Percentiles rank a stretch among this genome's conserved stretches.
Conservation (phyloP, 2,329 filamentous ascomycete genomes). For the Allantophomopsis lycopodina region DNA sequence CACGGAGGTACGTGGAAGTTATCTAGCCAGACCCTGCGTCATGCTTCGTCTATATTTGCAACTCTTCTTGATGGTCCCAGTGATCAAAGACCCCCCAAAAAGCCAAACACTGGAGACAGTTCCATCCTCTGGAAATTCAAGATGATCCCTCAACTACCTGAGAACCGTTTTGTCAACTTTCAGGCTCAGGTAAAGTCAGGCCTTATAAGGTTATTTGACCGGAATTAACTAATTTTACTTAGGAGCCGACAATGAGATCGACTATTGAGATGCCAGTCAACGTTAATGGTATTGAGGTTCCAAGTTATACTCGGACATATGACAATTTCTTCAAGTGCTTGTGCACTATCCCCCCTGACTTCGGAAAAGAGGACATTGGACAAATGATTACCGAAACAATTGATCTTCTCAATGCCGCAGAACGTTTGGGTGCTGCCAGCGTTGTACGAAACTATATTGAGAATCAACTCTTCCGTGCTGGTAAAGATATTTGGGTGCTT, state of each 20-base stretch:
- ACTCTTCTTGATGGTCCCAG: conserved; percentile 3
- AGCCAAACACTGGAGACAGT: conserved; percentile 2
- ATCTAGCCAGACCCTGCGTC: conserved; percentile 7
- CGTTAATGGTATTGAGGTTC: conserved; percentile 4
- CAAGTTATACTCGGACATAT: conserved; percentile 9
- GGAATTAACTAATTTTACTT: not conserved
- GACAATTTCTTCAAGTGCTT: conserved; percentile 15
- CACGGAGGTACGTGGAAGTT: conserved; percentile 13
- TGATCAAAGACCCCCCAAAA: not conserved
- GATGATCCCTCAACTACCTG: conserved; percentile 9
- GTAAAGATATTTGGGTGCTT: conserved; percentile 11
- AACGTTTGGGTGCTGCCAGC: conserved; percentile 6
- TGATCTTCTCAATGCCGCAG: conserved; percentile 10
- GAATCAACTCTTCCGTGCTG: conserved; percentile 11
- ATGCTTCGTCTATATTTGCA: conserved; percentile 7
- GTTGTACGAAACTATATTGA: conserved; percentile 10
- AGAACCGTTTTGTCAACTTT: conserved; percentile 9
- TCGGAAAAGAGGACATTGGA: conserved; percentile 2
- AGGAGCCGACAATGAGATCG: not conserved
- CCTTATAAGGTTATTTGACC: too few species aligned
- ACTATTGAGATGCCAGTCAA: not conserved
- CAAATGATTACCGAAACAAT: conserved; percentile 8
- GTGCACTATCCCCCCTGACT: conserved; percentile 7
- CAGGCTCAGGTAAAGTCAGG: conserved; percentile 8
- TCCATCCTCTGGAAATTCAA: conserved; percentile 9